These are phyloP conservation scores for Colletotrichum orchidophilum DNA, from an alignment of 2,329 filamentous ascomycete genomes.

Conservation along the genomic window DNA sequence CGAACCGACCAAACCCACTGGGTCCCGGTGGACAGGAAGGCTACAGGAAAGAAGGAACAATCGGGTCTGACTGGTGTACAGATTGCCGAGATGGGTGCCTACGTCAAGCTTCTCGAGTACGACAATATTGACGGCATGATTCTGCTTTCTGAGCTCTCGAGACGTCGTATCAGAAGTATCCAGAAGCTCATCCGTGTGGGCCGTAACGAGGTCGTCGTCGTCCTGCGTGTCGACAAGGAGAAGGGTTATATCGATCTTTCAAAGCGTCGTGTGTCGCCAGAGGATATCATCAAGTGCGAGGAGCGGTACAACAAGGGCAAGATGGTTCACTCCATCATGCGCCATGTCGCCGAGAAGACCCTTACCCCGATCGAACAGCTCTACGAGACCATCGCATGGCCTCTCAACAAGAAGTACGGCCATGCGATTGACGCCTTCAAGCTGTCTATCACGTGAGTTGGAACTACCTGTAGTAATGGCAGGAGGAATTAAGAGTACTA, in stretches of 20 bases:
- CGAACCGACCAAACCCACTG: slow-evolving; percentile 12
- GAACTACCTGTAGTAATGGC: too few species aligned
- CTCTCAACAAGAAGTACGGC: slow-evolving; percentile 96
- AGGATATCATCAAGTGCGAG: slow-evolving; percentile 98
- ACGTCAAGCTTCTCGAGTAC: slow-evolving; percentile 99
- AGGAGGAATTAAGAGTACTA: not conserved
- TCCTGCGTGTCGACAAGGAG: slow-evolving; percentile 98
- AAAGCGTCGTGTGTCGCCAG: slow-evolving; percentile 96
- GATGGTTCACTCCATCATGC: slow-evolving; percentile 99
- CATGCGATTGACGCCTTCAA: slow-evolving; percentile 99
- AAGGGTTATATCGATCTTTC: slow-evolving; percentile 99
- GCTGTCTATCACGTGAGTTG: slow-evolving; percentile 89
- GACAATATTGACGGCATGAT: slow-evolving; percentile 99
- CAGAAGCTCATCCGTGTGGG: slow-evolving; percentile 99
- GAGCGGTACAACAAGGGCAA: slow-evolving; percentile 99
- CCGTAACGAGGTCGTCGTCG: slow-evolving; percentile 97
- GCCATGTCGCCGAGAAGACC: slow-evolving; percentile 98
- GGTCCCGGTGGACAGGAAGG: not conserved
- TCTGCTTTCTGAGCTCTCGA: slow-evolving; percentile 93
- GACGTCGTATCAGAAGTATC: slow-evolving; percentile 97
- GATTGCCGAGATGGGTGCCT: slow-evolving; percentile 99
- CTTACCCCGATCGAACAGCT: slow-evolving; percentile 92
- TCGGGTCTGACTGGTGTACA: slow-evolving; percentile 47
- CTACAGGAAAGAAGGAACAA: slow-evolving; percentile 5
- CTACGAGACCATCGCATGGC: slow-evolving; percentile 96